A percentile compares a stretch with the other conserved stretches of the same genome.
Conservation (phyloP, 768 basidiomycete species). For the Kwoniella bestiolae region DNA sequence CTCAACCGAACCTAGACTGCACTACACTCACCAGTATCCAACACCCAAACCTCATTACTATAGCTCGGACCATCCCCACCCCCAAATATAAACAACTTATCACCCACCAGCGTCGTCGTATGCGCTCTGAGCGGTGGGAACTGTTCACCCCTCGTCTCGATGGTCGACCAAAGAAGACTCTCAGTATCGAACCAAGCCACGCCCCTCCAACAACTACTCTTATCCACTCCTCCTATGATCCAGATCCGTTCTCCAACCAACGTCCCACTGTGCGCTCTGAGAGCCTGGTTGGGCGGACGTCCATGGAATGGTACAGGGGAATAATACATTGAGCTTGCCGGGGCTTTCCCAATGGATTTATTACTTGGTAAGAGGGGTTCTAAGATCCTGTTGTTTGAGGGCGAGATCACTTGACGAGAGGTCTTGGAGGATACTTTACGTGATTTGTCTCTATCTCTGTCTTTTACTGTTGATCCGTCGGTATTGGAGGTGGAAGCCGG, state of each 20-base stretch:
- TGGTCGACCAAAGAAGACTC: constrained; percentile 85
- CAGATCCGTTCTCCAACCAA: constrained; percentile 81
- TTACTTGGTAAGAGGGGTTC: constrained; percentile 14
- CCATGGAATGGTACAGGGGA: constrained; percentile 46
- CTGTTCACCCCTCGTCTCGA: constrained; percentile 73
- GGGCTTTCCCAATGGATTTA: constrained; percentile 14
- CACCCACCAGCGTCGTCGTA: constrained; percentile 74
- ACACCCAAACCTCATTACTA: constrained; percentile 78
- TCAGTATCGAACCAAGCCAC: constrained; percentile 86
- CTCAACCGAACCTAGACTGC: too few relatives aligned
- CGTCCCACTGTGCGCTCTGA: constrained; percentile 83
- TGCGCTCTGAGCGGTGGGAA: constrained; percentile 87
- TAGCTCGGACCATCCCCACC: constrained; percentile 83
- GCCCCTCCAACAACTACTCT: constrained; percentile 72
- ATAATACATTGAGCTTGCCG: constrained; percentile 51
- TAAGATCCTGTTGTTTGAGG: constrained; percentile 1
- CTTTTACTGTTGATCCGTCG: not conserved
- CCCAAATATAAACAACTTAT: constrained; percentile 79
- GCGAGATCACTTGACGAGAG: constrained; percentile 11
- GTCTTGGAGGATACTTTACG: constrained; percentile 14
- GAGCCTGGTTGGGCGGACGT: constrained; percentile 39
- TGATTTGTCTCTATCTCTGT: constrained; percentile 4
- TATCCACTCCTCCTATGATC: constrained; percentile 89
- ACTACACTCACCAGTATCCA: constrained; percentile 71
- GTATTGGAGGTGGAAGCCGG: not conserved